A percentile compares a stretch with the other conserved stretches of the same genome.
Conservation (phyloP, 768 basidiomycete genomes). For the Pisolithus orientalis region DNA sequence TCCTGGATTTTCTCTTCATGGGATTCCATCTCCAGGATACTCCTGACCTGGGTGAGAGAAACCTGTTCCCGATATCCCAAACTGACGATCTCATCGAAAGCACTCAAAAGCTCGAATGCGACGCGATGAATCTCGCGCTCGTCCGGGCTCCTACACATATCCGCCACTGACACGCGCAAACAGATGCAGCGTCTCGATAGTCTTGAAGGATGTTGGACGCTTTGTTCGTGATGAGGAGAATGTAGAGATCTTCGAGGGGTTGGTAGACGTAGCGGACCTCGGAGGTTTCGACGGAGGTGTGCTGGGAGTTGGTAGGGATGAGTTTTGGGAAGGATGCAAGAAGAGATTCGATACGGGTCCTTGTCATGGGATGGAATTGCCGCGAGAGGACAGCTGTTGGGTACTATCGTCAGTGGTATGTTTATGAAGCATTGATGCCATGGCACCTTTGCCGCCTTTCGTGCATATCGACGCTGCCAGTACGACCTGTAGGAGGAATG, state of each 20-base stretch:
- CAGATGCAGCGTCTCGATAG: conserved; percentile 91
- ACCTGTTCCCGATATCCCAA: conserved; percentile 80
- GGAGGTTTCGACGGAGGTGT: conserved; percentile 92
- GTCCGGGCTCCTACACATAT: conserved; percentile 79
- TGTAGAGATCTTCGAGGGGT: conserved; percentile 94
- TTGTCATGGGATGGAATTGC: conserved; percentile 91
- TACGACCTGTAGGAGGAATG: conserved; percentile 59
- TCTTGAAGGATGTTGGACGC: conserved; percentile 99
- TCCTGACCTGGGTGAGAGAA: conserved; percentile 73
- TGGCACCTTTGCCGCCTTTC: conserved; percentile 83
- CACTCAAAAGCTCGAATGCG: conserved; percentile 88
- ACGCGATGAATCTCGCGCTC: conserved; percentile 88
- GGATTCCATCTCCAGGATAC: conserved; percentile 81
- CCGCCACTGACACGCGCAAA: conserved; percentile 91
- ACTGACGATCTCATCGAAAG: conserved; percentile 95
- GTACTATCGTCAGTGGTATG: neutral
- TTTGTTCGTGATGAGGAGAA: conserved; percentile 96
- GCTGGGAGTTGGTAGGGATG: conserved; percentile 90
- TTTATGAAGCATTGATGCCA: too few species aligned
- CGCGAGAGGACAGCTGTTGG: conserved; percentile 84
- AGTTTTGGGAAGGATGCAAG: conserved; percentile 97
- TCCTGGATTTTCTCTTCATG: conserved; percentile 96
- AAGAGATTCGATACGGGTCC: conserved; percentile 89
- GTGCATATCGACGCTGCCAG: conserved; percentile 94
- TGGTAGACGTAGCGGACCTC: conserved; percentile 98